phyloP scores from a whole-genome alignment of 257 asterid genomes.

The Nicotiana attenuata region DNA sequence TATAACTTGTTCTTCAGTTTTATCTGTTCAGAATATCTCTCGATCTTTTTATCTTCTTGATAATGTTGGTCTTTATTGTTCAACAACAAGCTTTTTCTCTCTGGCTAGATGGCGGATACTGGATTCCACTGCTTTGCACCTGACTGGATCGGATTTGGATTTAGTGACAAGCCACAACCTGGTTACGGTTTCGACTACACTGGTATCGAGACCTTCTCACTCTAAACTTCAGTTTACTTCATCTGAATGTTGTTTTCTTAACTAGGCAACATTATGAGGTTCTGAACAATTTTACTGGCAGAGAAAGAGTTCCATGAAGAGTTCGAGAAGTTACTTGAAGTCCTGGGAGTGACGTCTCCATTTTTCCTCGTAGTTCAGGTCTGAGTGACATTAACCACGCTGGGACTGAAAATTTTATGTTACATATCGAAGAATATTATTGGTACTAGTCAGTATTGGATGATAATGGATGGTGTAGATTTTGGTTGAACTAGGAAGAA shows the following conservation, averaged over 20 bases:
- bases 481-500: not conserved
- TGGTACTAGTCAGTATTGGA: not conserved
- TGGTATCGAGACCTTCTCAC: conserved; percentile 36
- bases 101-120: conserved; percentile 64
- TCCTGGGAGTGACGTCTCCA: conserved; percentile 64
- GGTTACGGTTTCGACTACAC: conserved; percentile 95
- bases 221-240: not conserved
- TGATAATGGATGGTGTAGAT: not conserved
- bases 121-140: conserved; percentile 97
- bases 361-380: conserved; percentile 92
- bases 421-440: not conserved
- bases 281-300: conserved; percentile 27
- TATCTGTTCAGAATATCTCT: not conserved
- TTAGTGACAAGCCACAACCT: conserved; percentile 92
- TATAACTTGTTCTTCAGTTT: not conserved
- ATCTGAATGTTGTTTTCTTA: not conserved
- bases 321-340: conserved; percentile 72
- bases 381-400: conserved; percentile 17
- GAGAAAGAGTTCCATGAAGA: conserved; percentile 94
- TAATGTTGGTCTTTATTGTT: conserved; percentile 5
- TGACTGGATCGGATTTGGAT: conserved; percentile 98
- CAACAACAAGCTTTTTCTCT: conserved; percentile 13
- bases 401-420: not conserved
- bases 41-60: conserved; percentile 6
- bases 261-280: conserved; percentile 20